Evolutionary conservation across 106 monocot genomes (phyloP).

Genomic region (Acorus calamus): DNA sequence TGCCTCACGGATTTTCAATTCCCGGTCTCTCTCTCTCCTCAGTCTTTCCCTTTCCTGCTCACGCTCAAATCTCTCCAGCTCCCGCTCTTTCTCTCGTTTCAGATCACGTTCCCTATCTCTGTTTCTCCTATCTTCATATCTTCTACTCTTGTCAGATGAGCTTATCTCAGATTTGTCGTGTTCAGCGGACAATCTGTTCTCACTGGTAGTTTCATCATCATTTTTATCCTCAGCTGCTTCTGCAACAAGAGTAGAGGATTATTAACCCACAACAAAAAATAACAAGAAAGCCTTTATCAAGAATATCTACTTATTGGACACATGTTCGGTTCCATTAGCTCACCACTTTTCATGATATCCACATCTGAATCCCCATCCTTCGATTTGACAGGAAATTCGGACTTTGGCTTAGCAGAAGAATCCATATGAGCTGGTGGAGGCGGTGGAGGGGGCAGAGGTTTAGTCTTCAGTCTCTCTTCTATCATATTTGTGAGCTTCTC

Average conservation of each 20-base stretch:
- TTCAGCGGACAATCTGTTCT: conserved; percentile 36
- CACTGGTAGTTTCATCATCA: conserved; percentile 65
- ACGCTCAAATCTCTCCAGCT: conserved; percentile 73
- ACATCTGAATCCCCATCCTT: conserved; percentile 54
- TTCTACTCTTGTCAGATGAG: conserved; percentile 52
- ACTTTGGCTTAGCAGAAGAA: conserved; percentile 35
- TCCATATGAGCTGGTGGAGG: conserved; percentile 26
- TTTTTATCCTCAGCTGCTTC: conserved; percentile 55
- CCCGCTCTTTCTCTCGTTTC: conserved; percentile 66
- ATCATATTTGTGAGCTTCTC: conserved; percentile 70
- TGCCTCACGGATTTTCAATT: conserved; percentile 49
- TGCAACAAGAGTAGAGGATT: conserved; percentile 3
- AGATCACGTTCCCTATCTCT: conserved; percentile 59
- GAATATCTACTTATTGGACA: too few relatives aligned
- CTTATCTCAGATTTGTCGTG: conserved; percentile 48
- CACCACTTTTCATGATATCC: conserved; percentile 53
- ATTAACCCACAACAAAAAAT: not conserved
- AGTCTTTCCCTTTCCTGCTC: conserved; percentile 67
- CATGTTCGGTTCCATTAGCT: not conserved
- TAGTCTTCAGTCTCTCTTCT: conserved; percentile 70
- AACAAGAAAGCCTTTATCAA: not conserved
- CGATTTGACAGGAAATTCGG: conserved; percentile 52
- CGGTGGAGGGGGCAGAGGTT: conserved; percentile 70
- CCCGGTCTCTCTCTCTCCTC: conserved; percentile 77
- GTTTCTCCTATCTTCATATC: conserved; percentile 51